phyloP scores from a whole-genome alignment of 2,329 filamentous ascomycete genomes.

The Alternaria gansuensis region DNA sequence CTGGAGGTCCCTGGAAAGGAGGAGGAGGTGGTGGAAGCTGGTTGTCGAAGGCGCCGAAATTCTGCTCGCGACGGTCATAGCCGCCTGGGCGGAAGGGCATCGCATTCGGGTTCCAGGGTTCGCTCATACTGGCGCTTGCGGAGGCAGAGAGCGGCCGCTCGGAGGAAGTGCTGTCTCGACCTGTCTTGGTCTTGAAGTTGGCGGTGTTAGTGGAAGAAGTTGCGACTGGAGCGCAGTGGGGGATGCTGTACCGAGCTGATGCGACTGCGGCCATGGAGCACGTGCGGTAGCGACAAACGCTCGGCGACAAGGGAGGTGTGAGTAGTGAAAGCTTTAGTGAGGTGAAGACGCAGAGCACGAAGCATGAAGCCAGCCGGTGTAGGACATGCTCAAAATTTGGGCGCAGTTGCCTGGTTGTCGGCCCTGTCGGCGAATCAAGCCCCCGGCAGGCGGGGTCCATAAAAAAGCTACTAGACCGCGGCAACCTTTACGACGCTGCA shows the following conservation, averaged over 20 bases:
- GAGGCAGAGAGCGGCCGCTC: constrained; percentile 17
- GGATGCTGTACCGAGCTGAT: constrained; percentile 37
- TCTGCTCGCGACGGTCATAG: constrained; percentile 19
- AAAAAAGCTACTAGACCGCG: constrained; percentile 26
- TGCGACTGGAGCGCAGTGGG: constrained; percentile 37
- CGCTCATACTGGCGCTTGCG: constrained; percentile 34
- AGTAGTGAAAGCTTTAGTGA: constrained; percentile 15
- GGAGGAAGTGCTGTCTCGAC: constrained; percentile 32
- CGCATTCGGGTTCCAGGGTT: constrained; percentile 32
- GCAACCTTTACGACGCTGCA: neutral
- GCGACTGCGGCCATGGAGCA: constrained; percentile 40
- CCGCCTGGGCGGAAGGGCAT: constrained; percentile 33
- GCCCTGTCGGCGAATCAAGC: constrained; percentile 23
- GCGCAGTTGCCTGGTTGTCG: constrained; percentile 26
- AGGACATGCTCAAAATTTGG: constrained; percentile 6
- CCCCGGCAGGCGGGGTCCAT: constrained; percentile 24
- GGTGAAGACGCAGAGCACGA: constrained; percentile 20
- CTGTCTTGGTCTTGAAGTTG: constrained; percentile 32
- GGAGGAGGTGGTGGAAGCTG: constrained; percentile 20
- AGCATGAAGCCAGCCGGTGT: constrained; percentile 25
- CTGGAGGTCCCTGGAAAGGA: constrained; percentile 14
- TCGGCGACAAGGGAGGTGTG: constrained; percentile 20
- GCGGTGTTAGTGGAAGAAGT: constrained; percentile 38
- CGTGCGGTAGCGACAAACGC: constrained; percentile 23
- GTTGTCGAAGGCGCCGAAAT: constrained; percentile 22